Evolutionary conservation across 2,329 filamentous ascomycete genomes (phyloP), one percentile per base, ranked within the genome.

Genomic region (Fusarium neocosmosporiellum): DNA sequence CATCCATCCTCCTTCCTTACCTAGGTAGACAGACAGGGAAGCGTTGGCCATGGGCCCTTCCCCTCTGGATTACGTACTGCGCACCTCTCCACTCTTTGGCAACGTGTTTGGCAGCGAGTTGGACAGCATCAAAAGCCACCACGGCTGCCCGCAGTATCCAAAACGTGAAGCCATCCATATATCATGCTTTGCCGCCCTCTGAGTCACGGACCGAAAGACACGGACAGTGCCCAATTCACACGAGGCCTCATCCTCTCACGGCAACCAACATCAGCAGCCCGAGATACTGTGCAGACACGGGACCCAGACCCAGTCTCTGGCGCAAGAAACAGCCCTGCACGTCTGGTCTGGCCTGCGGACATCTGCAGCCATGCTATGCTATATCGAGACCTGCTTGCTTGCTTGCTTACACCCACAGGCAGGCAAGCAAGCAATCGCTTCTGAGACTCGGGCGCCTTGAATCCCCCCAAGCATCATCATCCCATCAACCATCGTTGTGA

Each of bases 41-140:
- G 24, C 27, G 46, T 27, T 46, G 37, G 53, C 59, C 55, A 65
- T 59, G 54, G 63, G 48, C 46, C 24, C 24, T 29, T 16, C 16
- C 46, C 27, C 53, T 66, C 62, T 46, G 33, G 54, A 63, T 55
- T 71, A 68, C 64, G 64, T 71, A 71, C 41, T 54, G 29, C 24
- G 18, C 34, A 41, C 39, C 58, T 60, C 58, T 60, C 63, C 66
- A 63, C 63, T 67, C 69, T 66, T 72, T 60, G 31, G 46, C 66
- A 70, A 70, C 69, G 66, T 72, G 70, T 62, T 66, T 65, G 50
- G 60, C 62, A 63, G 34, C 37, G 48, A 70, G 65, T 53, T 72
- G 59, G 24, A 53, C 54, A 62, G 50, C 43, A 65, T 60, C 22
- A 66, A 55, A 70, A 71, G 70, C 70, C 66, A 73, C 70, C 65